Base-by-base conservation (phyloP, 2,329 filamentous ascomycete species). In the Diaporthe ampelina region DNA sequence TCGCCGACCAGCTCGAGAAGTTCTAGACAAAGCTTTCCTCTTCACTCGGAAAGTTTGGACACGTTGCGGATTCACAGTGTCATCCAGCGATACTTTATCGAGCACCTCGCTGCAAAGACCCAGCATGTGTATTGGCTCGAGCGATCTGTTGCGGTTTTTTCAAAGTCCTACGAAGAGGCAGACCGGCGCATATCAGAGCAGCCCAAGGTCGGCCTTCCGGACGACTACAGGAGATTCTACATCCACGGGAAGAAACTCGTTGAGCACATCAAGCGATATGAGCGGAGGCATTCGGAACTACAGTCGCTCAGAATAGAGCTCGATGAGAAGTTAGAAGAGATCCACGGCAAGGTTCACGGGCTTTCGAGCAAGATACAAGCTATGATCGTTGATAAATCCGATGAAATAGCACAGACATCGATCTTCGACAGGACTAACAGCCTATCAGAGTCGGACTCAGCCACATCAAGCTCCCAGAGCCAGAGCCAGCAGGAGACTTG, bases 11-110 rank as follows among this genome's bases (percentile, higher is more conserved):
- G 83, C 76, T 88, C 86, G 9, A 83, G 80, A 71, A 86, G 81
- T 69, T 83, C 83, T 7, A 81, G 79, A 50, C 83, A 73, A 57
- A 79, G 83, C 74, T 80, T 84, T 54, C 84, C 88, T 74, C 83
- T 84, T 79, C 77, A 82, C 3, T 80, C 82, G 15, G 87, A 89
- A 48, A 84, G 81, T 54, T 81, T 89, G 10, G 88, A 90, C 72
- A 84, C 89, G 26, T 83, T 90, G 1, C 80, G 85, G 32, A 81
- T 89, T 10, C 88, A 89, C 76, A 85, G 84, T 43, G 87, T 90
- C 7, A 86, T 90, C 1, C 88, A 90, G 75, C 85, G 84, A 2
- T 90, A 89, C 76, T 88, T 89, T 73, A 81, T 87, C 32, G 86
- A 88, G 63, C 82, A 83, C 0, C 80, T 89, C 3, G 81, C 81